A percentile compares a stretch with the other conserved stretches of the same genome.
These are phyloP conservation scores for Taiozyma sp. DNA, from an alignment of 1,139 yeast species.

Conservation along the genomic window DNA sequence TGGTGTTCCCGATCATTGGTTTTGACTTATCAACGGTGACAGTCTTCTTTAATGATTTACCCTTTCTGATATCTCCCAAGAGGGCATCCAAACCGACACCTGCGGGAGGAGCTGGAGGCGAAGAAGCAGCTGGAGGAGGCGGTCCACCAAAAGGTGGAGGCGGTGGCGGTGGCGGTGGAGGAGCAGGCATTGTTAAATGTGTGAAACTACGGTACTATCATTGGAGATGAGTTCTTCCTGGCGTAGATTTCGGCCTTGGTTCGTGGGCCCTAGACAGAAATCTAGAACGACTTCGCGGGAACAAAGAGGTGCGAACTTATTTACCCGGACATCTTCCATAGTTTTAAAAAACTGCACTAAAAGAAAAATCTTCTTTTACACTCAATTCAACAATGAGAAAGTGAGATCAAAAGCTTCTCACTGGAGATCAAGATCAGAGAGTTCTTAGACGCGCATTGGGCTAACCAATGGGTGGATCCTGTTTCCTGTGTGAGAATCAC, in stretches of 20 bases:
- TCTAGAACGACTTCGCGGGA: background rate
- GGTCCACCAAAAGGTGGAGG: constrained; percentile 40
- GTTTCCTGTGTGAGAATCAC: background rate
- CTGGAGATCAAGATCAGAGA: background rate
- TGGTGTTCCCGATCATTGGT: constrained; percentile 32
- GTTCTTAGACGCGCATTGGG: background rate
- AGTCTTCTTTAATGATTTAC: constrained; percentile 68
- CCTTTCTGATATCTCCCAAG: constrained; percentile 82
- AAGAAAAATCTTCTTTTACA: background rate
- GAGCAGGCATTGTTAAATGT: background rate
- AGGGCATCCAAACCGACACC: constrained; percentile 65
- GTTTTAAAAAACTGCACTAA: background rate
- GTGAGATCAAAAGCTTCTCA: background rate
- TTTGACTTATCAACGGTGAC: constrained; percentile 65
- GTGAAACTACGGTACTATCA: background rate
- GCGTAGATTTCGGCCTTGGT: background rate
- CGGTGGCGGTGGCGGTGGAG: constrained; percentile 13
- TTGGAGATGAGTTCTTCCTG: background rate
- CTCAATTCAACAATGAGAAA: background rate
- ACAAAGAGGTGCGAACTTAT: background rate
- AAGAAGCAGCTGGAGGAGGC: constrained; percentile 34
- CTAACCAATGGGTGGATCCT: background rate
- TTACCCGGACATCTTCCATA: background rate
- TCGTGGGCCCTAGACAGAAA: background rate
- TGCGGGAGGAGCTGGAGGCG: constrained; percentile 7